These are phyloP conservation scores for Trichosanthes truncata DNA, from an alignment of 306 rosid genomes.

Conservation along the genomic window DNA sequence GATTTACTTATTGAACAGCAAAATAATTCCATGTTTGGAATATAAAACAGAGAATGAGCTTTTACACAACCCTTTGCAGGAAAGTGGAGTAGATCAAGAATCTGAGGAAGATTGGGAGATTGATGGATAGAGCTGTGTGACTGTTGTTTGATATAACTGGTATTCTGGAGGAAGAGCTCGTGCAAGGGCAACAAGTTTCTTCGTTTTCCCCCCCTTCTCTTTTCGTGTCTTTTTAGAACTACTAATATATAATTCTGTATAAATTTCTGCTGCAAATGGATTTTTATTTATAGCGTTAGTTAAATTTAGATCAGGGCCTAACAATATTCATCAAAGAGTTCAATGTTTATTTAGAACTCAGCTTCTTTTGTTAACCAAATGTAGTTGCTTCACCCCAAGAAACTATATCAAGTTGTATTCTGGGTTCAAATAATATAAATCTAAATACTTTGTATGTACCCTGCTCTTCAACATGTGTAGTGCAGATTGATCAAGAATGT, in stretches of 20 bases:
- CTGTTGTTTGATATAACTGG: neutral
- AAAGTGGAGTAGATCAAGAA: slow-evolving; percentile 5
- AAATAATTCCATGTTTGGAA: neutral
- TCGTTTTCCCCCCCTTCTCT: neutral
- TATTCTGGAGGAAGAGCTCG: neutral
- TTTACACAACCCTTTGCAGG: neutral
- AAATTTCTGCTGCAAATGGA: neutral
- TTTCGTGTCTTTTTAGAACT: too few relatives aligned
- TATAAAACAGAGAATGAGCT: neutral
- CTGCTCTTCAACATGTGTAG: too few relatives aligned
- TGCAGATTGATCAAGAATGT: neutral
- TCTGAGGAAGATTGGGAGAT: slow-evolving; percentile 6
- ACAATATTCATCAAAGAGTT: neutral
- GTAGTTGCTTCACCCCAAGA: neutral
- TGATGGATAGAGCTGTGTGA: neutral
- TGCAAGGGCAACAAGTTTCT: neutral
- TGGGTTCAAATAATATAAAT: neutral
- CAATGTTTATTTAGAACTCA: neutral
- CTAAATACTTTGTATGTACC: too few relatives aligned
- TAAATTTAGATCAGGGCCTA: neutral
- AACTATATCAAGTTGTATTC: neutral
- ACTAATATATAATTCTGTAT: neutral
- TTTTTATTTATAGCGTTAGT: neutral
- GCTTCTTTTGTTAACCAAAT: neutral
- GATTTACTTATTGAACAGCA: neutral